A percentile compares a stretch with the other conserved stretches of the same genome.
phyloP scores from a whole-genome alignment of 2,329 filamentous ascomycete species.

The Byssochlamys sp. region DNA sequence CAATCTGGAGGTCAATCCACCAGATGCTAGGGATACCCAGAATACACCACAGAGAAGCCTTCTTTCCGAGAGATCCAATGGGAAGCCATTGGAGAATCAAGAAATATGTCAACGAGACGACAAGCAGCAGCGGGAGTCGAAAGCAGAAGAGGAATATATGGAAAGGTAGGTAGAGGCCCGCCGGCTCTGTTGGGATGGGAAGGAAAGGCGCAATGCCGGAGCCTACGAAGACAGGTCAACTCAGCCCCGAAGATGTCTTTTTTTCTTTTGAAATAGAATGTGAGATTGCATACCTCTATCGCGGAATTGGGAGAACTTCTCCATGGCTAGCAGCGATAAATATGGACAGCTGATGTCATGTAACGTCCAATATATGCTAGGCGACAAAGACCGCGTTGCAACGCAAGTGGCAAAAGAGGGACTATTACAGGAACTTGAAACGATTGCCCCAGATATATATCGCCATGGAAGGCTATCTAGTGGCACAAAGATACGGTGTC shows the following conservation, averaged over 20 bases:
- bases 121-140: constrained; percentile 67
- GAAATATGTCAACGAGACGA: constrained; percentile 63
- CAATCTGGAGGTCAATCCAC: constrained; percentile 98
- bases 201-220: constrained; percentile 95
- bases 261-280: background rate
- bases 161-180: constrained; percentile 53
- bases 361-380: background rate
- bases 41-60: constrained; percentile 77
- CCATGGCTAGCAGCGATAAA: constrained; percentile 48
- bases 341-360: background rate
- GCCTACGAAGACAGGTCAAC: constrained; percentile 44
- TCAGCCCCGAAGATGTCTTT: background rate
- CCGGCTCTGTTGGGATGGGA: constrained; percentile 59
- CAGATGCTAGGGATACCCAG: constrained; percentile 84
- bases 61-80: constrained; percentile 58
- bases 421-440: background rate
- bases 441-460: background rate
- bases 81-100: constrained; percentile 73
- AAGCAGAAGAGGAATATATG: constrained; percentile 67
- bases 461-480: background rate
- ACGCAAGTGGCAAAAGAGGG: background rate
- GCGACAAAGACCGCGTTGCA: background rate
- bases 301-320: constrained; percentile 88
- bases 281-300: constrained; percentile 58
- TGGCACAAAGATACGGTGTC: background rate